Percentiles rank a stretch among this genome's conserved stretches.
These are phyloP conservation scores for Trichomonascaceae sp. DNA, from an alignment of 1,139 yeast species.

Conservation along the genomic window DNA sequence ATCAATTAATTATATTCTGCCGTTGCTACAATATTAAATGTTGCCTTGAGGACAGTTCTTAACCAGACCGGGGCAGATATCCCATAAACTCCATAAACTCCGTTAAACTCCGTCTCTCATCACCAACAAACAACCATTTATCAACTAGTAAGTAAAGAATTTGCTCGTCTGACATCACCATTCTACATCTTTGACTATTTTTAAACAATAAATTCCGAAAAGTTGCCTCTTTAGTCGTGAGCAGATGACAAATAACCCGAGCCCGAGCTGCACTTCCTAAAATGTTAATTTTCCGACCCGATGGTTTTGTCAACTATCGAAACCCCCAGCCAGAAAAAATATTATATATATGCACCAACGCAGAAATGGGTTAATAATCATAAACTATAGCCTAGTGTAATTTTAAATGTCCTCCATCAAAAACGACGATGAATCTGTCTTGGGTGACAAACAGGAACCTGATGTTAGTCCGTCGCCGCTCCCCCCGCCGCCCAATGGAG, in stretches of 20 bases:
- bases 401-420: background rate
- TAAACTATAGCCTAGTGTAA: background rate
- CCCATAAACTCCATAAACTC: no score
- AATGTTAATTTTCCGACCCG: background rate
- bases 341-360: background rate
- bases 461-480: background rate
- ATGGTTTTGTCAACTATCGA: background rate
- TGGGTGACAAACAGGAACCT: background rate
- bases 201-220: background rate
- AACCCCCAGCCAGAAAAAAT: background rate
- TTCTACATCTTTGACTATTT: background rate
- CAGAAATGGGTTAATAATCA: background rate
- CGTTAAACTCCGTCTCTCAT: background rate
- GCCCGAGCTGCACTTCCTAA: background rate
- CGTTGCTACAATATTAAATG: no score
- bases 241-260: background rate
- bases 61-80: no score
- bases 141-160: no score
- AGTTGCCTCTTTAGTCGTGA: no score
- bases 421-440: background rate
- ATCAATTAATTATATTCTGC: no score
- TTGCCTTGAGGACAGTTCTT: no score
- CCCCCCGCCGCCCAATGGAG: slow-evolving; percentile 29
- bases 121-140: background rate
- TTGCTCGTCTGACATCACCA: background rate